phyloP scores from a whole-genome alignment of 371 early-diverging fungal species.

The Mortierella sp. region DNA sequence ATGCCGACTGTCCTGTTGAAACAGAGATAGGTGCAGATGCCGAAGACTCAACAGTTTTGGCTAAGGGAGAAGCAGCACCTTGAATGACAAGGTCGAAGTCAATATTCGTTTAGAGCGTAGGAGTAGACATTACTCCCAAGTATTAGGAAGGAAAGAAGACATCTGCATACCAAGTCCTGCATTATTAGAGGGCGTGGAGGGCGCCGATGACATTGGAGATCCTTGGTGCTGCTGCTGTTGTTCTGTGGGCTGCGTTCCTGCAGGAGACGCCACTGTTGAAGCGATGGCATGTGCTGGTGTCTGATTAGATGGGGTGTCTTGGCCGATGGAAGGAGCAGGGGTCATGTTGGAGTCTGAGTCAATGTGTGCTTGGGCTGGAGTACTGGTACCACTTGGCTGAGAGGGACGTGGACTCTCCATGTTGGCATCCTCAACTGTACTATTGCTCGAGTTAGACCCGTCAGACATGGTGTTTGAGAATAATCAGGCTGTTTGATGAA shows the following conservation, averaged over 20 bases:
- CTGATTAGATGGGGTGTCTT: conserved; percentile 25
- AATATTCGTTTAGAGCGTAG: conserved; percentile 11
- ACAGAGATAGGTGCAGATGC: not conserved
- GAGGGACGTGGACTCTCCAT: conserved; percentile 47
- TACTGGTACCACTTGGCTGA: conserved; percentile 36
- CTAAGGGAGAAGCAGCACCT: not conserved
- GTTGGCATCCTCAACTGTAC: conserved; percentile 46
- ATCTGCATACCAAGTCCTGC: not conserved
- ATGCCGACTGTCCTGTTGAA: conserved; percentile 8
- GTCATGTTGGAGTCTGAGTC: conserved; percentile 31
- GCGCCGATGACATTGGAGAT: conserved; percentile 20
- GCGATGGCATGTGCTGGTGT: conserved; percentile 14
- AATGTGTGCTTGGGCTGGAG: conserved; percentile 24
- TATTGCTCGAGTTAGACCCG: conserved; percentile 39
- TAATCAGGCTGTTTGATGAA: not conserved
- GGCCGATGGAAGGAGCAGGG: conserved; percentile 21
- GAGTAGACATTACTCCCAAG: conserved; percentile 23
- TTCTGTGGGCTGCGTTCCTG: not conserved
- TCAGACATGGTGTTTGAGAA: conserved; percentile 28
- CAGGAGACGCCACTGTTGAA: conserved; percentile 13
- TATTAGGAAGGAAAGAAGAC: conserved; percentile 20
- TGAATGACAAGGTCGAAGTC: not conserved
- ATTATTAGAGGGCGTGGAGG: conserved; percentile 21
- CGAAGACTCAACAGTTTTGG: not conserved
- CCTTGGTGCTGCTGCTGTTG: conserved; percentile 16